Base-by-base conservation (phyloP, 2,329 filamentous ascomycete species). In the Penicillium sp. region DNA sequence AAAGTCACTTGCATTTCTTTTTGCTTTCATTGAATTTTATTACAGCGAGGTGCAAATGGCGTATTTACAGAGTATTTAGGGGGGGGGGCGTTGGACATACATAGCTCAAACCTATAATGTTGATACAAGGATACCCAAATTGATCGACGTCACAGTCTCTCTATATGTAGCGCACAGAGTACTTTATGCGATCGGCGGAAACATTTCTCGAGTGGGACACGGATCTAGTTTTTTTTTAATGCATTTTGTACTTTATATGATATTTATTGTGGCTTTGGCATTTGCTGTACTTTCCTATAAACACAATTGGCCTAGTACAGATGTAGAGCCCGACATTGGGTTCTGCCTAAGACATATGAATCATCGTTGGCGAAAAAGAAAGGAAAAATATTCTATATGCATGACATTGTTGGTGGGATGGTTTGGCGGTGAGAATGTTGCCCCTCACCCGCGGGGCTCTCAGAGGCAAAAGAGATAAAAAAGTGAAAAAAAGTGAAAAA, bases 401-500 rank as follows among this genome's bases (percentile, higher is more conserved):
- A 58, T 53, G 49, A 53, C 56, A 56, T 58, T 55, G 48, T 42
- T 50, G 55, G 59, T 60, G 59, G 59, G 59, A 59, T 57, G 37
- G 30, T 42, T 64, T 60, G 62, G 62, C 62, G 62, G 62, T 64
- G 61, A 64, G 49, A 28, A 28, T 51, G 16, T 48, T 59, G 59
- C 59, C 59, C 59, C 59, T 61, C 59, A 56, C 11, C 56, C 53
- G 59, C 59, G 58, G 58, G 58, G 58, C 53, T 55, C 19, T 28
- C 31, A 53, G 30, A 31, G 30, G 30, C 45, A 50, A 54, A 38
- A 40, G 30, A 33, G 28, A 45, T n/a, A 14, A 19, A 33, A 11
- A 12, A 10, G 3, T 22, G 10, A 11, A 11, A 22, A 33, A 45
- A 45, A 35, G 17, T 25, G 30, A 45, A 38, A 51, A 51, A 53